These are phyloP conservation scores for Maudiozyma pseudohumilis DNA, from an alignment of 805 yeast genomes.

Conservation along the genomic window DNA sequence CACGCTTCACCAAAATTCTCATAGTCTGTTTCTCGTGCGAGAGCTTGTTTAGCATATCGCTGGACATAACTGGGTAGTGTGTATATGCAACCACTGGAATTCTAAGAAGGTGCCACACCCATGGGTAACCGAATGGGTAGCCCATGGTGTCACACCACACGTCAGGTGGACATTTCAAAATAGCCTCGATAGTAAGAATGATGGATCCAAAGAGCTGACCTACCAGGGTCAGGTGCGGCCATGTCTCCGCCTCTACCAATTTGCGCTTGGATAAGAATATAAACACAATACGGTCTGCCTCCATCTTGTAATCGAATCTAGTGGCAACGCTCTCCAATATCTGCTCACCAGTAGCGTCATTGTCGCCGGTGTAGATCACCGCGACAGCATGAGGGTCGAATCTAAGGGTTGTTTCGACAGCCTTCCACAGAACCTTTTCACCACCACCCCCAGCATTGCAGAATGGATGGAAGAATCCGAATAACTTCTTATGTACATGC, in stretches of 20 bases:
- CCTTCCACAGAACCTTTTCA: conserved; percentile 93
- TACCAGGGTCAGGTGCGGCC: conserved; percentile 71
- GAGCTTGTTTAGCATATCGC: conserved; percentile 71
- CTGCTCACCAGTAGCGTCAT: conserved; percentile 36
- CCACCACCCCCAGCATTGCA: conserved; percentile 98
- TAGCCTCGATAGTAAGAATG: conserved; percentile 58
- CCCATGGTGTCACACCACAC: conserved; percentile 95
- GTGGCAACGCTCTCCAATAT: conserved; percentile 43
- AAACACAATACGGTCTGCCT: conserved; percentile 46
- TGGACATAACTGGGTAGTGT: conserved; percentile 89
- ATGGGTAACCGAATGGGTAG: conserved; percentile 74
- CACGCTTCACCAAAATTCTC: conserved; percentile 34
- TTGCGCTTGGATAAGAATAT: conserved; percentile 47
- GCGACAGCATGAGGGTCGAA: conserved; percentile 42
- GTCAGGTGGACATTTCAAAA: conserved; percentile 65
- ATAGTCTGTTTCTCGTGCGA: conserved; percentile 19
- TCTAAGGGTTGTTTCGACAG: conserved; percentile 59
- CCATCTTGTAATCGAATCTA: conserved; percentile 49
- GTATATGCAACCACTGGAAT: conserved; percentile 80
- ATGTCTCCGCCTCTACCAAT: conserved; percentile 58
- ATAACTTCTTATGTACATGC: conserved; percentile 30
- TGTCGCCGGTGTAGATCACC: conserved; percentile 65
- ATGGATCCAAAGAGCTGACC: conserved; percentile 85
- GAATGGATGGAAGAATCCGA: conserved; percentile 91
- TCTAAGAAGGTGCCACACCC: conserved; percentile 42